phyloP scores from a whole-genome alignment of 148 eudicot species.

The Salicornia ramosissima region DNA sequence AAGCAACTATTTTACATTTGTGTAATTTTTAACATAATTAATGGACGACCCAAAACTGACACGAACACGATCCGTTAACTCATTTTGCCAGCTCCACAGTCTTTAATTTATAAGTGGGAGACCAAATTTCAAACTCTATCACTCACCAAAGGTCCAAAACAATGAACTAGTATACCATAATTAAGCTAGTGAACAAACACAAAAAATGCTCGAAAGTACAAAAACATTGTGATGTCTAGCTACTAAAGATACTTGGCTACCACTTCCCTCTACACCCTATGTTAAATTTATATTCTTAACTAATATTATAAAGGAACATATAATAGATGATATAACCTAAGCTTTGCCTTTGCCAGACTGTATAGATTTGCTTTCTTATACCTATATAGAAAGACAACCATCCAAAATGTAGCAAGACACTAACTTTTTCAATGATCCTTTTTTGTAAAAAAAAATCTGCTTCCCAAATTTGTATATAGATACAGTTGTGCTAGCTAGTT shows the following conservation, averaged over 20 bases:
- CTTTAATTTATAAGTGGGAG: too few species aligned
- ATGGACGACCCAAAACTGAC: too few species aligned
- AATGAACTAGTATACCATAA: too few species aligned
- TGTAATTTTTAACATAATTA: too few species aligned
- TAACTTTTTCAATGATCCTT: slow-evolving; percentile 14
- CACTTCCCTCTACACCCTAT: background rate
- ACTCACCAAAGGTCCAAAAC: too few species aligned
- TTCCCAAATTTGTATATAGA: background rate
- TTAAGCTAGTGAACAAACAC: background rate
- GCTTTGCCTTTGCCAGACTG: slow-evolving; percentile 24
- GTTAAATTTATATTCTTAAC: slow-evolving; percentile 9
- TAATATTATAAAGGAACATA: background rate
- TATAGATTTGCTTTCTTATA: slow-evolving; percentile 9
- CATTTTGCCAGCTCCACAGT: too few species aligned
- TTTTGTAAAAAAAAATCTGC: background rate
- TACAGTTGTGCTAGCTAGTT: background rate
- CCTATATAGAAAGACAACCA: slow-evolving; percentile 25
- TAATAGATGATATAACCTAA: slow-evolving; percentile 1
- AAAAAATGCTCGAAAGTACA: background rate
- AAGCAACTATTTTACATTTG: too few species aligned
- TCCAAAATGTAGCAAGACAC: slow-evolving; percentile 2
- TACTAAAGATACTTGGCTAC: slow-evolving; percentile 10
- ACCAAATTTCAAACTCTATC: too few species aligned
- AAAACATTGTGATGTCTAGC: background rate
- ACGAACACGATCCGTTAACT: too few species aligned